These are phyloP conservation scores for Nothophytophthora sp. DNA, from an alignment of 352 stramenopile genomes.

Conservation along the genomic window DNA sequence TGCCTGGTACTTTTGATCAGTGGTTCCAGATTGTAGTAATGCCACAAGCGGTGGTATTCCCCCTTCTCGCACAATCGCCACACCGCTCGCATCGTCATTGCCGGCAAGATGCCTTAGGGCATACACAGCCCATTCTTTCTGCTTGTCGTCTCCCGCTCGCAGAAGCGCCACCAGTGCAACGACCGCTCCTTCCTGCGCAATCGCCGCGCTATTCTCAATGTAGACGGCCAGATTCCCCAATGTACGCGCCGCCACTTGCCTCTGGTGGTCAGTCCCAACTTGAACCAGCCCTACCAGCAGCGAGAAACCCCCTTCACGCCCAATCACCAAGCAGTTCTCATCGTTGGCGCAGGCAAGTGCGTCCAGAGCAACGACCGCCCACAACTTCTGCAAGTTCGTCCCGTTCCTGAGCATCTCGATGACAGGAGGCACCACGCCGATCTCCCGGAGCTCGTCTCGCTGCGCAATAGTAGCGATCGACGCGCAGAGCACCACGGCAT, in stretches of 20 bases:
- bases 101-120: constrained; percentile 3
- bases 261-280: constrained; percentile 2
- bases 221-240: constrained; percentile 4
- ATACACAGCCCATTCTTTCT: constrained; percentile 6
- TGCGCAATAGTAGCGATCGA: too few species aligned
- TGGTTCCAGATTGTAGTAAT: not conserved
- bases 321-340: not conserved
- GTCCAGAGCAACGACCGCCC: constrained; percentile 3
- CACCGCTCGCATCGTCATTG: constrained; percentile 3
- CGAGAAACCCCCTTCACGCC: not conserved
- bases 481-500: too few species aligned
- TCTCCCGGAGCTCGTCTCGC: too few species aligned
- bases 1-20: not conserved
- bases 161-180: constrained; percentile 6
- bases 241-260: not conserved
- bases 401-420: not conserved
- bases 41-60: not conserved
- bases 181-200: constrained; percentile 5
- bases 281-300: constrained; percentile 3
- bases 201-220: not conserved
- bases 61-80: constrained; percentile 4
- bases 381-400: constrained; percentile 4
- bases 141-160: not conserved
- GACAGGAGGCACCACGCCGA: too few species aligned
- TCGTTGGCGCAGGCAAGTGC: constrained; percentile 1